These are phyloP conservation scores for Francoa sonchifolia DNA, from an alignment of 441 rosid species.

Conservation along the genomic window DNA sequence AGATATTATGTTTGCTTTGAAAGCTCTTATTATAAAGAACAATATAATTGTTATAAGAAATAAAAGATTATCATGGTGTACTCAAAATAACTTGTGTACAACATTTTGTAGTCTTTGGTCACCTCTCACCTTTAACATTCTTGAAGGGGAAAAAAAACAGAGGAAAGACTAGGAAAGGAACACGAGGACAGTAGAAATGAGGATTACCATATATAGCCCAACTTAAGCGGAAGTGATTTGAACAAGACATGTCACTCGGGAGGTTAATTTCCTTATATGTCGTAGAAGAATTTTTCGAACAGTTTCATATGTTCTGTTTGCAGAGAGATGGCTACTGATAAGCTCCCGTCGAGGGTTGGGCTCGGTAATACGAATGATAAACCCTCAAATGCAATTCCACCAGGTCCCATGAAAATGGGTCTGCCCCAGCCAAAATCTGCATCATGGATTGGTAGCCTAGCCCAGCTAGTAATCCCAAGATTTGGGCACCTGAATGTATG, in stretches of 20 bases:
- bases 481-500: slow-evolving; percentile 85
- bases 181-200: no score
- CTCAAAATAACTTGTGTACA: no score
- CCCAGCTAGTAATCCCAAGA: slow-evolving; percentile 94
- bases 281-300: slow-evolving; percentile 59
- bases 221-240: no score
- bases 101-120: no score
- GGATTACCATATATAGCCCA: no score
- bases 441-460: slow-evolving; percentile 78
- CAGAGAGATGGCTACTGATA: slow-evolving; percentile 79
- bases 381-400: slow-evolving; percentile 85
- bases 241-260: neutral
- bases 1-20: no score
- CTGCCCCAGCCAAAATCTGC: slow-evolving; percentile 99
- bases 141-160: no score
- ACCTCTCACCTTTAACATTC: no score
- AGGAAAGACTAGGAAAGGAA: no score
- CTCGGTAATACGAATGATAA: slow-evolving; percentile 77
- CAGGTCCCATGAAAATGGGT: slow-evolving; percentile 98
- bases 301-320: slow-evolving; percentile 78
- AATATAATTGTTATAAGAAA: no score
- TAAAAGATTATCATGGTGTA: no score
- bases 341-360: slow-evolving; percentile 63
- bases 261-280: slow-evolving; percentile 22
- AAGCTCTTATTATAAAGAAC: no score